phyloP scores from a whole-genome alignment of 805 yeast species.

The Saccharomyces mikatae region DNA sequence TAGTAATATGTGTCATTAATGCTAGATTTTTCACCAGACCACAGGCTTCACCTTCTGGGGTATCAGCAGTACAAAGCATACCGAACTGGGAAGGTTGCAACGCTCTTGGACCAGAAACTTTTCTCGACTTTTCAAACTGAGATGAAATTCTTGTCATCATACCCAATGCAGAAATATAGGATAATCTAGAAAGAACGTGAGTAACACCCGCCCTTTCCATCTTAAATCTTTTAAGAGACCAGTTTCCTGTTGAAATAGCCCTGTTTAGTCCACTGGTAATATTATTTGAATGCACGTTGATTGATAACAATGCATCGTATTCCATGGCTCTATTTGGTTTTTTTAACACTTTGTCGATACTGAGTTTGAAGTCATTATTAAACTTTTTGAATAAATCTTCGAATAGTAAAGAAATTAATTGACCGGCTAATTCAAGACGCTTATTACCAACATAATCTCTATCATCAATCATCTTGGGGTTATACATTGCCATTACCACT shows the following conservation, averaged over 20 bases:
- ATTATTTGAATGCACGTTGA: constrained; percentile 85
- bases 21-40: constrained; percentile 96
- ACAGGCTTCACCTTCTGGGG: constrained; percentile 99
- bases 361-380: constrained; percentile 88
- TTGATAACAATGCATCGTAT: constrained; percentile 84
- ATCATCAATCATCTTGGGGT: constrained; percentile 94
- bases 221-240: constrained; percentile 97
- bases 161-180: constrained; percentile 91
- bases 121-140: constrained; percentile 96
- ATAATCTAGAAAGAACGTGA: constrained; percentile 83
- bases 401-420: constrained; percentile 84
- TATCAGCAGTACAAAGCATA: constrained; percentile 96
- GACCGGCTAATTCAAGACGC: constrained; percentile 95
- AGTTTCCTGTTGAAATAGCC: constrained; percentile 96
- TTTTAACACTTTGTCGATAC: constrained; percentile 85
- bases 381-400: constrained; percentile 97
- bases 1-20: constrained; percentile 95
- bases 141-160: constrained; percentile 99
- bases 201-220: constrained; percentile 99
- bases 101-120: constrained; percentile 98
- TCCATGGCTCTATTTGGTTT: constrained; percentile 93
- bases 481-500: constrained; percentile 89
- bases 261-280: constrained; percentile 91
- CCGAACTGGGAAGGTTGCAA: constrained; percentile 98
- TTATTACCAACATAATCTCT: constrained; percentile 98